Evolutionary conservation across 1,284 basidiomycete genomes (phyloP).

Genomic region (Apiotrichum veenhuisii): DNA sequence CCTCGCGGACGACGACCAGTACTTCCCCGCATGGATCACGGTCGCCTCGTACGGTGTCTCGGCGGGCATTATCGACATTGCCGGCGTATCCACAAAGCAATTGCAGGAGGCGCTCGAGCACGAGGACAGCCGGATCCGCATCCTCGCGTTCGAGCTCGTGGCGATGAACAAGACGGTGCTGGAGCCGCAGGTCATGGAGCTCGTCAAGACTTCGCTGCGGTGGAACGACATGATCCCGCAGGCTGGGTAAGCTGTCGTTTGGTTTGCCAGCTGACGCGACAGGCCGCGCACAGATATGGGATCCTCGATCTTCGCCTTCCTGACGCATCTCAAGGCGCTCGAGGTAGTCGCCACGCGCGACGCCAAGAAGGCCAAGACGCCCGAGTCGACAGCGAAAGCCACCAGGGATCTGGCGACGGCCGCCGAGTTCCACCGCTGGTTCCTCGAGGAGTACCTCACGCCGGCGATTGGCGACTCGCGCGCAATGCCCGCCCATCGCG

Average conservation of each 20-base stretch:
- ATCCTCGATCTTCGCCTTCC: slow-evolving; percentile 33
- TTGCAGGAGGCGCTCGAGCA: slow-evolving; percentile 32
- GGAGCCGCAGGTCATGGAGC: slow-evolving; percentile 15
- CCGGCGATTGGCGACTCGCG: slow-evolving; percentile 24
- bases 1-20: slow-evolving; percentile 11
- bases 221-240: slow-evolving; percentile 30
- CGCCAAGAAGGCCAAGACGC: slow-evolving; percentile 10
- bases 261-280: not conserved
- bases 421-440: slow-evolving; percentile 26
- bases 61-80: slow-evolving; percentile 20
- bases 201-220: slow-evolving; percentile 28
- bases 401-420: not conserved
- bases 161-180: slow-evolving; percentile 30
- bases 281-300: slow-evolving; percentile 38
- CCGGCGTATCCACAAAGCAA: slow-evolving; percentile 20
- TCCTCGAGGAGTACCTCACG: slow-evolving; percentile 27
- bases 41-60: slow-evolving; percentile 38
- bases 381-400: not conserved
- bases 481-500: slow-evolving; percentile 28
- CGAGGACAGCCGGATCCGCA: slow-evolving; percentile 29
- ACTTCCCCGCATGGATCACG: slow-evolving; percentile 36
- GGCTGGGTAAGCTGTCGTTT: slow-evolving; percentile 27
- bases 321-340: slow-evolving; percentile 27
- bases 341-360: slow-evolving; percentile 9
- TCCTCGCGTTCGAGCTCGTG: slow-evolving; percentile 36